Percentiles rank a stretch among this genome's conserved stretches.
These are phyloP conservation scores for Suhomyces bokatorum DNA, from an alignment of 1,139 yeast genomes.

Conservation along the genomic window DNA sequence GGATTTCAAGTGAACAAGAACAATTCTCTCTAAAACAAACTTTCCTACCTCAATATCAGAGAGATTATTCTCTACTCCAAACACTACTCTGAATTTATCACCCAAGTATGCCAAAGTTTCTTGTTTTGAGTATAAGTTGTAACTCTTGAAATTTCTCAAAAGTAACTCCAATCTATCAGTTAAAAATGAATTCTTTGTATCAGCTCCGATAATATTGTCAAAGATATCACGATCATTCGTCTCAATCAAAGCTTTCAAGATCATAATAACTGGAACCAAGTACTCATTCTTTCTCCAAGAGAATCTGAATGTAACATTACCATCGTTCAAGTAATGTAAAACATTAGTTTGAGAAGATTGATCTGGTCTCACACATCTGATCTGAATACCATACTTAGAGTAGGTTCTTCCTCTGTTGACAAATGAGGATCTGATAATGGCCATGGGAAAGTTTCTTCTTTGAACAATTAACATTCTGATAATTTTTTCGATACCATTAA, in stretches of 20 bases:
- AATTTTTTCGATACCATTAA: constrained; percentile 94
- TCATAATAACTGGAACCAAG: constrained; percentile 89
- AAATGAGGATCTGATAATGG: constrained; percentile 91
- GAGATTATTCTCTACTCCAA: constrained; percentile 85
- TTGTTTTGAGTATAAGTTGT: constrained; percentile 73
- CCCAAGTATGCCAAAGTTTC: constrained; percentile 93
- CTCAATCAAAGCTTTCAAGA: constrained; percentile 84
- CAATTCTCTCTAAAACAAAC: constrained; percentile 79
- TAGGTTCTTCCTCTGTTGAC: constrained; percentile 92
- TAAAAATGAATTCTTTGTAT: constrained; percentile 81
- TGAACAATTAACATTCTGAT: constrained; percentile 97
- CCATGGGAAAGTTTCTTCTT: constrained; percentile 97
- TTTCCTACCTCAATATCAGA: constrained; percentile 90
- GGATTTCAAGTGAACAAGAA: constrained; percentile 79
- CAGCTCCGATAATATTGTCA: constrained; percentile 93
- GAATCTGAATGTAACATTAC: constrained; percentile 93
- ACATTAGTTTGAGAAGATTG: constrained; percentile 98
- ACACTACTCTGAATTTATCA: constrained; percentile 91
- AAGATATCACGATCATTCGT: constrained; percentile 93
- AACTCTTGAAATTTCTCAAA: constrained; percentile 81
- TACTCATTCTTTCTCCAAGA: constrained; percentile 97
- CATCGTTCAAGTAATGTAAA: constrained; percentile 90
- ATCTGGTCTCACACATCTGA: constrained; percentile 92
- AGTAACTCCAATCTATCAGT: constrained; percentile 97
- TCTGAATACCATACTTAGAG: constrained; percentile 88